Conservation (phyloP, 108 stramenopile genomes). For the Aurantiochytrium sp. region DNA sequence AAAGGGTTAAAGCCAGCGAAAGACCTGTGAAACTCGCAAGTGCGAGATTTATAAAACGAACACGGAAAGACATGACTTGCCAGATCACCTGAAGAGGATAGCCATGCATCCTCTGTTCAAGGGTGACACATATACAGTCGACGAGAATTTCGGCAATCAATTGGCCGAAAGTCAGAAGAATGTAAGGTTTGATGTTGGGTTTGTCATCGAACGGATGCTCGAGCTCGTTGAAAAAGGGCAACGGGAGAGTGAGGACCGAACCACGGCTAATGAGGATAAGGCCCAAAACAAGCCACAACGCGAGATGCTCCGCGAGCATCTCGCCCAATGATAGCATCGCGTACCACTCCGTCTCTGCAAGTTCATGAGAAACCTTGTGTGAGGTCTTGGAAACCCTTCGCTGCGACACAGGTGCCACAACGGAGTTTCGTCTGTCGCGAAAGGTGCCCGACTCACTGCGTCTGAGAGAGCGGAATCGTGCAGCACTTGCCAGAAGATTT, state of each 20-base stretch:
- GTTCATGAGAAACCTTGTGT: not conserved
- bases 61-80: not conserved
- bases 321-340: not conserved
- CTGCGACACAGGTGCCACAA: not conserved
- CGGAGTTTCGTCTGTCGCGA: not conserved
- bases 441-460: not conserved
- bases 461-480: not conserved
- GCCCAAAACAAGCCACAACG: not conserved
- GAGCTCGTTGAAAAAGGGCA: not conserved
- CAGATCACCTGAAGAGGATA: not conserved
- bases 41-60: not conserved
- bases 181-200: not conserved
- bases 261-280: not conserved
- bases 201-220: not conserved
- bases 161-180: not conserved
- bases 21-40: not conserved
- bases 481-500: not conserved
- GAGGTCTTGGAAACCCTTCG: not conserved
- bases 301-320: not conserved
- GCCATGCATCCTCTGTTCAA: not conserved
- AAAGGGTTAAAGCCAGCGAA: not conserved
- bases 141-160: not conserved
- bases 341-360: not conserved
- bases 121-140: not conserved
- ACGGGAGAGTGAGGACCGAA: not conserved